Evolutionary conservation across 164 flowering plant genomes (phyloP).

Genomic region (Aristolochia contorta): DNA sequence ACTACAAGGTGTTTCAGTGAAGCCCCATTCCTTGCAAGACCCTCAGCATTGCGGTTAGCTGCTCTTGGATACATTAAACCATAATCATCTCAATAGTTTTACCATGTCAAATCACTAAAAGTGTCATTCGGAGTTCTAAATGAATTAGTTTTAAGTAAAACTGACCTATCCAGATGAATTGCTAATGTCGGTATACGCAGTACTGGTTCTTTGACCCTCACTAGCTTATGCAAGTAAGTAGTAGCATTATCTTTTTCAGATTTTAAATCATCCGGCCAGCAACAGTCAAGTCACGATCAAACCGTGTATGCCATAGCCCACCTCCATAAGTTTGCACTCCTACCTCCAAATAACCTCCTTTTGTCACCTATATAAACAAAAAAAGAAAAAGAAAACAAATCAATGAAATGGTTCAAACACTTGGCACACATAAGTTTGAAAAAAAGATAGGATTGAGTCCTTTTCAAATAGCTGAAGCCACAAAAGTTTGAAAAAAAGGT

Average conservation of each 20-base stretch:
- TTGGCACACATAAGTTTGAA: no score
- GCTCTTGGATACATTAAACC: no score
- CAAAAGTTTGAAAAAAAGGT: background rate
- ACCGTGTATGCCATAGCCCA: constrained; percentile 99
- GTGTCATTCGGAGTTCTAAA: no score
- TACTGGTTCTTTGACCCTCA: constrained; percentile 78
- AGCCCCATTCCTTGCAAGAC: no score
- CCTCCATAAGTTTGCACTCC: constrained; percentile 99
- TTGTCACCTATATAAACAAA: constrained; percentile 45
- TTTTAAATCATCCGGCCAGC: constrained; percentile 79
- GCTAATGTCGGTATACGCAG: constrained; percentile 94
- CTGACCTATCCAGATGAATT: constrained; percentile 87
- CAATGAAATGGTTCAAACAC: background rate
- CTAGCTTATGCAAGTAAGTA: constrained; percentile 65
- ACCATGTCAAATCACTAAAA: no score
- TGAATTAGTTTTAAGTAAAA: background rate
- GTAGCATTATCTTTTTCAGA: constrained; percentile 41
- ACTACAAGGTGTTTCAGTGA: no score
- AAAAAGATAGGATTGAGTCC: background rate
- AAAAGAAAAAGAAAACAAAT: no score
- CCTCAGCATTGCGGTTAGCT: no score
- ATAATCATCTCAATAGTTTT: no score
- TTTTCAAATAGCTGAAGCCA: background rate
- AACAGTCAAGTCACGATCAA: constrained; percentile 87
- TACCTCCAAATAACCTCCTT: constrained; percentile 82